Base-by-base conservation (phyloP, 1,284 basidiomycete species). In the Melampsora occidentalis region DNA sequence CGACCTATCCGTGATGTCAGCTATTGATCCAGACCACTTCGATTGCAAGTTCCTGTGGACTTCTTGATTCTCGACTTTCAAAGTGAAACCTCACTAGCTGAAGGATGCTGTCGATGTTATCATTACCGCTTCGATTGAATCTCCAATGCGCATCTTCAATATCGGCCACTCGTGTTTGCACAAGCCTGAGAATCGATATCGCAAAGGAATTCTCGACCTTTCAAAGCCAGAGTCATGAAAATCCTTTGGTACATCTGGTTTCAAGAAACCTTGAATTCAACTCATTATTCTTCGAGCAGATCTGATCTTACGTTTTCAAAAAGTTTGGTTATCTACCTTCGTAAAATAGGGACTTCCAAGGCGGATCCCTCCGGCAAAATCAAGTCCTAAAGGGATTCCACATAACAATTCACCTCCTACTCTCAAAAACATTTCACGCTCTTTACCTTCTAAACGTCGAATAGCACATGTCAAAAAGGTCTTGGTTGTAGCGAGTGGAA, bases 401-500 rank as follows among this genome's bases (percentile, higher is more conserved):
- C 65, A 48, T 12, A 46, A 51, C 2, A 61, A 61, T 65, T 51
- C 42, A 5, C 73, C 73, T 10, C 73, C 73, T 48, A 69, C 16
- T 28, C 73, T 76, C 42, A 39, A 39, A 28, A 69, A 68, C 33
- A 61, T 76, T 46, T 76, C 73, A 33, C 51, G 73, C 14, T 75
- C 71, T 20, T 46, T 76, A 16, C 73, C 73, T 9, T 22, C 31
- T 14, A 68, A 69, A 22, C 73, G 73, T 7, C 39, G 61, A 3
- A 68, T 88, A 64, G 84, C 84, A 12, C 82, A 86, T 35, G 86
- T 87, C 42, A 85, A 86, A 78, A 82, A 84, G 68, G 89, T 97
- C 35, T 83, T 99, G 9, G 91, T 89, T 4, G 94, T 99, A 0
- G 92, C 94, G 0, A 94, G 92, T 80, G 96, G 94, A 18, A 98